phyloP scores from a whole-genome alignment of 805 yeast genomes.

The Dipodascus albidus region DNA sequence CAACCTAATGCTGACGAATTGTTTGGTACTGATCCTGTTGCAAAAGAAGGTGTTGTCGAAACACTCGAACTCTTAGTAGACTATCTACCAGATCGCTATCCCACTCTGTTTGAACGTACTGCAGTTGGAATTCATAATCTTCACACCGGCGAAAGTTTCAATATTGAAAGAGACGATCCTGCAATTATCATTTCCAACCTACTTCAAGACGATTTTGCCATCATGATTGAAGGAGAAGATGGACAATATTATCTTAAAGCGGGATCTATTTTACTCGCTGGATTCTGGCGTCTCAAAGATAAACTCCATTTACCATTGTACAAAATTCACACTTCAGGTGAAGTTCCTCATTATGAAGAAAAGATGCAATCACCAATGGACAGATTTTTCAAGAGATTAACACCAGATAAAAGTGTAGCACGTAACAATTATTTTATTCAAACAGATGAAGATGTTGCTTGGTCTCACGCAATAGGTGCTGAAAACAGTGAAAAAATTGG shows the following conservation, averaged over 20 bases:
- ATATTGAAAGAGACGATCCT: constrained; percentile 35
- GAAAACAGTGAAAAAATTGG: constrained; percentile 43
- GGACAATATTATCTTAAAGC: constrained; percentile 48
- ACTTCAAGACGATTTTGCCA: constrained; percentile 56
- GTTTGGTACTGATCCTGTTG: constrained; percentile 37
- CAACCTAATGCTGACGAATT: constrained; percentile 19
- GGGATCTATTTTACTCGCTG: constrained; percentile 55
- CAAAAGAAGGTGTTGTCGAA: constrained; percentile 45
- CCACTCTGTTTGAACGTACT: constrained; percentile 37
- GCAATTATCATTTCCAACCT: constrained; percentile 45
- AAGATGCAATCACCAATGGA: constrained; percentile 55
- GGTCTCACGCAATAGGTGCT: constrained; percentile 55
- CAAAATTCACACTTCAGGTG: constrained; percentile 53
- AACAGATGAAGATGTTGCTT: constrained; percentile 48
- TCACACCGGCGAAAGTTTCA: constrained; percentile 41
- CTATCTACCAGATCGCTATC: constrained; percentile 48
- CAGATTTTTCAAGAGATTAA: constrained; percentile 45
- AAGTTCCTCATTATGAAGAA: constrained; percentile 53
- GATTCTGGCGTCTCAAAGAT: constrained; percentile 55
- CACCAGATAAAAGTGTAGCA: constrained; percentile 52
- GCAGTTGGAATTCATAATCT: constrained; percentile 38
- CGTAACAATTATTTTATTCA: constrained; percentile 53
- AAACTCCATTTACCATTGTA: constrained; percentile 44
- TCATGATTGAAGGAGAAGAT: constrained; percentile 48
- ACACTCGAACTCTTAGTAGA: constrained; percentile 39